Conservation (phyloP, 2,329 filamentous ascomycete genomes). For the Scytalidium lignicola region DNA sequence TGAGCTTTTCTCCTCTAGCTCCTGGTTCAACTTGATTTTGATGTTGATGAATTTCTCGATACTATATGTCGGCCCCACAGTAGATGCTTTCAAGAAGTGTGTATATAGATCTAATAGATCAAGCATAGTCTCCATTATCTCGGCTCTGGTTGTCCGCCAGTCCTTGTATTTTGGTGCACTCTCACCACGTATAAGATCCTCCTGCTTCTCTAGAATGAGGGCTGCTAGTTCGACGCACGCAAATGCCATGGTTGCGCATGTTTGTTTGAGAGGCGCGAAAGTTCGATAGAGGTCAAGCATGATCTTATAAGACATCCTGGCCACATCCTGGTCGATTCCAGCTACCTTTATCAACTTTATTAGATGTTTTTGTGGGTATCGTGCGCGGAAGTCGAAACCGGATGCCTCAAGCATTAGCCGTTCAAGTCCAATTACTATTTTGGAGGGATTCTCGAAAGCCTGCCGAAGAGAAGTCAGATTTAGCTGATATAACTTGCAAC, state of each 20-base stretch:
- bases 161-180: constrained; percentile 43
- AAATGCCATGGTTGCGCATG: constrained; percentile 77
- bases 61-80: constrained; percentile 66
- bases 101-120: constrained; percentile 92
- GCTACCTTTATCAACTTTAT: constrained; percentile 63
- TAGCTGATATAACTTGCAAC: background rate
- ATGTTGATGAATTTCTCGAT: constrained; percentile 78
- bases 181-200: constrained; percentile 43
- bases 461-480: constrained; percentile 29
- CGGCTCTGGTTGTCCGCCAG: constrained; percentile 40
- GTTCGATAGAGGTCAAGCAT: constrained; percentile 89
- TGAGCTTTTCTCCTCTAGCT: constrained; percentile 59
- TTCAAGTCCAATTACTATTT: constrained; percentile 83
- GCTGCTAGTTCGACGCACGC: constrained; percentile 77
- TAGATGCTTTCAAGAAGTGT: constrained; percentile 70
- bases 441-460: constrained; percentile 75
- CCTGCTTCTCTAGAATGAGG: constrained; percentile 54
- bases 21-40: constrained; percentile 80
- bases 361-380: constrained; percentile 80
- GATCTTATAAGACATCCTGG: constrained; percentile 71
- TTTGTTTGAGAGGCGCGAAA: constrained; percentile 86
- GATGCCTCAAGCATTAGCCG: constrained; percentile 88
- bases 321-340: constrained; percentile 47
- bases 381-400: constrained; percentile 87
- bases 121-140: constrained; percentile 71